Evolutionary conservation across 306 rosid genomes (phyloP).

Genomic region (Styphnolobium japonicum): DNA sequence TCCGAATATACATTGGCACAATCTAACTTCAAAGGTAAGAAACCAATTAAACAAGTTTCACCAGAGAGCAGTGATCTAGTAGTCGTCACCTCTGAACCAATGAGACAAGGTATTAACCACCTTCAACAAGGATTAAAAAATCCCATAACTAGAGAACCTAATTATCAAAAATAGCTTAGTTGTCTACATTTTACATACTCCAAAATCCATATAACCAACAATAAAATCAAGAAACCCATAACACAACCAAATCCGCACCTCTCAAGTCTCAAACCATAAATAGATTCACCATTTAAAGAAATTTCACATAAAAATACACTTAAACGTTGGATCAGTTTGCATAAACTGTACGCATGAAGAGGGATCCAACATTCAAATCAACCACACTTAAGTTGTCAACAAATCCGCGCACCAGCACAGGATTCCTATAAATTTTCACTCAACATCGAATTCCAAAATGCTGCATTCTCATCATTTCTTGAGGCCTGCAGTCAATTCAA

Average conservation of each 20-base stretch:
- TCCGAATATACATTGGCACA: neutral
- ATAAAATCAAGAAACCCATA: neutral
- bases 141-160: neutral
- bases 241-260: neutral
- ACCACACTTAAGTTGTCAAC: slow-evolving; percentile 7
- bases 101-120: neutral
- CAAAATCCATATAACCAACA: slow-evolving; percentile 5
- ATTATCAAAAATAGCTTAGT: neutral
- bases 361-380: slow-evolving; percentile 31
- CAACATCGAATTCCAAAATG: slow-evolving; percentile 12
- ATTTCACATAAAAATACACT: neutral
- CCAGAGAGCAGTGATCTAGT: neutral
- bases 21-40: neutral
- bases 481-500: slow-evolving; percentile 9
- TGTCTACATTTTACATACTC: neutral
- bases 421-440: slow-evolving; percentile 8
- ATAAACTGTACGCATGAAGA: neutral
- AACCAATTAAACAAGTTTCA: neutral
- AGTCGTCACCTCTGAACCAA: slow-evolving; percentile 14
- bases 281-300: neutral
- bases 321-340: slow-evolving; percentile 2
- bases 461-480: slow-evolving; percentile 9
- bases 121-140: slow-evolving; percentile 11
- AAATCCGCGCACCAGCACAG: slow-evolving; percentile 10
- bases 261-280: neutral